Base-by-base conservation (phyloP, 495 filamentous ascomycete genomes). In the Chaetomidium leptoderma region DNA sequence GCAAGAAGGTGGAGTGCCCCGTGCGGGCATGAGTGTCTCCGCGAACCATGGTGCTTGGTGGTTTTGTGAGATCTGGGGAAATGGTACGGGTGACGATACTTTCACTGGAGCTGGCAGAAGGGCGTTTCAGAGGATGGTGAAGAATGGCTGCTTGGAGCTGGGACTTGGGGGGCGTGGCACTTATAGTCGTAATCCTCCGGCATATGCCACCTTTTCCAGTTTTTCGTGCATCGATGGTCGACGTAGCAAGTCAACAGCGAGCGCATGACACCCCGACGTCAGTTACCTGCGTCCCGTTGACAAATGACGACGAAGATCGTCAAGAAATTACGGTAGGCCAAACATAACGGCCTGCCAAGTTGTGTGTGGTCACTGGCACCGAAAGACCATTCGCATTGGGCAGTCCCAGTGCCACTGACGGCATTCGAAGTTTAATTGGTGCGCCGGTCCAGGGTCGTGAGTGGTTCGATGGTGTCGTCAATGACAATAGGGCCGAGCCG, bases 1-100 rank as follows among this genome's bases (percentile, higher is more conserved):
- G 61, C 21, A 71, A 53, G 59, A 74, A 62, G 21, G 66, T 66
- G 19, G 62, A 48, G 3, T 61, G 39, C 39, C 63, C 46, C 16
- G 39, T 40, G 29, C 55, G 59, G 37, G 52, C 48, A 21, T 48
- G 53, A 1, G 37, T 39, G 2, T 48, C 53, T 48, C 53, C 35
- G 35, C 21, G 27, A 3, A 26, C 59, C 59, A 62, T 62, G 21
- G 37, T 42, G 49, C 5, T n/a, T n/a, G 0, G 48, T 1, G n/a
- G n/a, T n/a, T n/a, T n/a, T n/a, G n/a, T n/a, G n/a, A n/a, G n/a
- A n/a, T n/a, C n/a, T n/a, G n/a, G n/a, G n/a, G n/a, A n/a, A n/a
- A n/a, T n/a, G n/a, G n/a, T n/a, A n/a, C n/a, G n/a, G n/a, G n/a
- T n/a, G n/a, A n/a, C n/a, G n/a, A n/a, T n/a, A n/a, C n/a, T n/a